Conservation (phyloP, 2,329 filamentous ascomycete genomes). For the Ceratocystis cacaofunesta region DNA sequence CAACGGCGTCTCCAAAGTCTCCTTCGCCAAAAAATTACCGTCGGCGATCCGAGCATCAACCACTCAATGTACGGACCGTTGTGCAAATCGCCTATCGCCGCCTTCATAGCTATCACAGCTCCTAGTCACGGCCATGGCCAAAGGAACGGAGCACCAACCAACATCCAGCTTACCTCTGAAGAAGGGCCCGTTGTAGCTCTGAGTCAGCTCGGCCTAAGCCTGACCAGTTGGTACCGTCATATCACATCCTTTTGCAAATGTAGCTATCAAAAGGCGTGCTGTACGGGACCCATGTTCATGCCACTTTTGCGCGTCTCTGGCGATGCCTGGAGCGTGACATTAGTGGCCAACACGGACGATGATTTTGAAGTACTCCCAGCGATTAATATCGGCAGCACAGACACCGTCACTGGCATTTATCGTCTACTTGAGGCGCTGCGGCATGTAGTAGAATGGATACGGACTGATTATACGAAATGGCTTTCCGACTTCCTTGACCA, state of each 20-base stretch:
- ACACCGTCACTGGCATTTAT: constrained; percentile 14
- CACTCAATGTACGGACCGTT: constrained; percentile 14
- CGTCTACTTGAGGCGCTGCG: constrained; percentile 12
- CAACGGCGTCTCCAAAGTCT: constrained; percentile 11
- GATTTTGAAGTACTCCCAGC: constrained; percentile 14
- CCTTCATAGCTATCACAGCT: constrained; percentile 8
- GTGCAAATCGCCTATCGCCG: constrained; percentile 11
- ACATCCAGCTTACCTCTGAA: not conserved
- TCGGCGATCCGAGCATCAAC: constrained; percentile 9
- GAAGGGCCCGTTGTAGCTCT: not conserved
- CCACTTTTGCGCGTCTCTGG: constrained; percentile 12
- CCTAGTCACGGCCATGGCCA: constrained; percentile 5
- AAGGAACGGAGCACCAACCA: not conserved
- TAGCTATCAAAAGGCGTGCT: constrained; percentile 7
- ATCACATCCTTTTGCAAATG: constrained; percentile 14
- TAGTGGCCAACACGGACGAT: constrained; percentile 14
- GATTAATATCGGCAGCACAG: constrained; percentile 13
- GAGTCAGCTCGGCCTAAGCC: constrained; percentile 7
- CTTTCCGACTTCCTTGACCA: constrained; percentile 12
- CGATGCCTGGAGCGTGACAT: constrained; percentile 12
- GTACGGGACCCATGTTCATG: constrained; percentile 12
- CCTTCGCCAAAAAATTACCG: not conserved
- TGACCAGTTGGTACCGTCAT: constrained; percentile 9
- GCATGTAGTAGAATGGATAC: constrained; percentile 10
- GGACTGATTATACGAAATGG: constrained; percentile 13